Evolutionary conservation across 2,329 filamentous ascomycete species (phyloP), one percentile per base, ranked within the genome.

Genomic region (Corniculantispora saksenae): DNA sequence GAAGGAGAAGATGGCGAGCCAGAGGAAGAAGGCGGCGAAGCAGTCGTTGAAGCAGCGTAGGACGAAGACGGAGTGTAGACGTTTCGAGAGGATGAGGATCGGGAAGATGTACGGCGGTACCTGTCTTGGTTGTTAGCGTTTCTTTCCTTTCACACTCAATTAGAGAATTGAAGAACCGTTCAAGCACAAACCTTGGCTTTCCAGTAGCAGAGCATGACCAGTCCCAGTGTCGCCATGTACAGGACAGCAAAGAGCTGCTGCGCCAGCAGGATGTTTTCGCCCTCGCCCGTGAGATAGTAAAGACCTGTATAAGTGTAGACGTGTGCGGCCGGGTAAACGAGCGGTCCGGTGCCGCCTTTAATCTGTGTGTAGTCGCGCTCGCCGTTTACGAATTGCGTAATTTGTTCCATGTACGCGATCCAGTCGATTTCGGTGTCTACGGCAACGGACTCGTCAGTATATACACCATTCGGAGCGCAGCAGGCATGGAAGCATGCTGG

Each of bases 371-470:
- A 99, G 78, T 97, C 90, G 74, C 91, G 88, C 81, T 98, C 94
- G 73, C 95, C 95, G 21, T 86, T 83, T 54, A 94, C 80, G 73
- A 91, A 95, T 71, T 94, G 89, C 48, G 85, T 80, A 53, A 98
- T 84, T 74, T 99, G 95, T 76, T 97, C 86, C 94, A 99, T 98
- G 78, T 99, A 99, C 0, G 95, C 93, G 66, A 85, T 86, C 94
- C 94, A 99, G 79, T 99, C 95, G 73, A 99, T 99, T 78, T 99
- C 95, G 51, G 95, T 99, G 76, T 99, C 95, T 84, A 17, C 15
- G 47, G 19, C 35, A 12, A 27, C 8, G 53, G 53, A 12, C 29
- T 27, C 2, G 45, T 67, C 23, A 57, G 55, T 29, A 38, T 32
- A 32, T 32, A 32, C 32, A 32, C 32, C 32, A 10, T 6, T 6